Conservation (phyloP, 2,329 filamentous ascomycete species). For the Ciborinia camelliae region DNA sequence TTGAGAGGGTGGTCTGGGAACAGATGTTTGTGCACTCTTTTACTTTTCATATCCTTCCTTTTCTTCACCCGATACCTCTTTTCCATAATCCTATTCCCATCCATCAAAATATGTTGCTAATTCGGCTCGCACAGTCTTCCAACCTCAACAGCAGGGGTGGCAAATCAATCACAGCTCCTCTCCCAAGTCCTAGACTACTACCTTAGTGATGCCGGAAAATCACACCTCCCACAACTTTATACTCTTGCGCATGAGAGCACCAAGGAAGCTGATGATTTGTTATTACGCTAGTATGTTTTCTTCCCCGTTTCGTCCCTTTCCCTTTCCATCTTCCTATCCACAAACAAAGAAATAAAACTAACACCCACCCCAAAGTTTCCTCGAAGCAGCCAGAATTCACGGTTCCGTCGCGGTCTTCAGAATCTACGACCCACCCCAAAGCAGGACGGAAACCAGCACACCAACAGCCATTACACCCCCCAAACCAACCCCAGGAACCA, state of each 20-base stretch:
- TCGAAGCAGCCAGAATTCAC: constrained; percentile 68
- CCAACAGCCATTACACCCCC: constrained; percentile 42
- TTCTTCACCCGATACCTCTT: no score
- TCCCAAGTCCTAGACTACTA: constrained; percentile 72
- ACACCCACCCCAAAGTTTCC: constrained; percentile 43
- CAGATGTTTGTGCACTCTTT: constrained; percentile 29
- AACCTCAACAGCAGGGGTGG: constrained; percentile 62
- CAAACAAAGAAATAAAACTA: neutral
- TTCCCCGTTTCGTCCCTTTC: neutral
- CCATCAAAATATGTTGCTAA: neutral
- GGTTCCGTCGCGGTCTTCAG: constrained; percentile 61
- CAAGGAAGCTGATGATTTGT: constrained; percentile 56
- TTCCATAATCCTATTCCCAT: neutral
- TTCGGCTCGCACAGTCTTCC: constrained; percentile 42
- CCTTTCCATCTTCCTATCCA: no score
- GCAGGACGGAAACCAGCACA: constrained; percentile 47
- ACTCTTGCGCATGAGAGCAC: constrained; percentile 54
- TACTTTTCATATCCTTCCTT: neutral
- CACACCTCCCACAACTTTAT: constrained; percentile 59
- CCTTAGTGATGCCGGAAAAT: constrained; percentile 52
- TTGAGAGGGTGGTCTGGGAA: constrained; percentile 57
- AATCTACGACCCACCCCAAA: neutral
- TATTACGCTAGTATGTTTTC: constrained; percentile 53
- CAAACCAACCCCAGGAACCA: constrained; percentile 50
- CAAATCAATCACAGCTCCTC: constrained; percentile 70